Evolutionary conservation across 2,329 filamentous ascomycete genomes (phyloP).

Genomic region (Diaporthe citrichinensis): DNA sequence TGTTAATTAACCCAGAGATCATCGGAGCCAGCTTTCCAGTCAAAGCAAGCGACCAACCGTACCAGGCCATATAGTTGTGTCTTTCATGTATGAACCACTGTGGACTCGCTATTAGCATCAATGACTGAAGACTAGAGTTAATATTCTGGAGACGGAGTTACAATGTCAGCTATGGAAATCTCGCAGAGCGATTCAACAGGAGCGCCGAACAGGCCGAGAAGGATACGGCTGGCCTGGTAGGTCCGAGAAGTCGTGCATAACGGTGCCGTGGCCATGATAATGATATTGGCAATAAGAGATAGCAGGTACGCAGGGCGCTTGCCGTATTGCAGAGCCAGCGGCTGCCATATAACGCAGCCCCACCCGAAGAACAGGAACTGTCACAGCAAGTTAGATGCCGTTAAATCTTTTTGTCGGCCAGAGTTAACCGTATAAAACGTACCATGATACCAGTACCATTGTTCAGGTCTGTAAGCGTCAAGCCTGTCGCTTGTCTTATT

Average conservation of each 20-base stretch:
- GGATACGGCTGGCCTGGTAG: constrained; percentile 49
- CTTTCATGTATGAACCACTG: constrained; percentile 48
- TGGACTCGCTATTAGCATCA: not conserved
- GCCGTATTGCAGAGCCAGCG: constrained; percentile 51
- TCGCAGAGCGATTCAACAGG: constrained; percentile 50
- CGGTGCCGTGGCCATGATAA: constrained; percentile 49
- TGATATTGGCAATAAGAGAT: constrained; percentile 45
- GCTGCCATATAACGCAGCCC: constrained; percentile 52
- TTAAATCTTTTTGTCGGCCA: not conserved
- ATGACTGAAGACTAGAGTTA: not conserved
- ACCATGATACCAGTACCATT: constrained; percentile 56
- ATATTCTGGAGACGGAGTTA: not conserved
- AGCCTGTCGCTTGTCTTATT: constrained; percentile 49
- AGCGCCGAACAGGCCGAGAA: constrained; percentile 48
- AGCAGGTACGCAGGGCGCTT: constrained; percentile 51
- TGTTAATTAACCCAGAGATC: constrained; percentile 52
- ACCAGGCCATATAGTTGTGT: constrained; percentile 47
- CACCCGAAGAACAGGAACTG: constrained; percentile 53
- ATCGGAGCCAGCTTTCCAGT: constrained; percentile 51
- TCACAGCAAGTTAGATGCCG: not conserved
- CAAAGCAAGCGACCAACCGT: constrained; percentile 47
- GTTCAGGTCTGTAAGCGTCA: constrained; percentile 54
- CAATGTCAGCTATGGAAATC: constrained; percentile 49
- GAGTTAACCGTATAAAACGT: not conserved
- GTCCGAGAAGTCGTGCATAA: constrained; percentile 46